A percentile compares a stretch with the other conserved stretches of the same genome.
Conservation (phyloP, 345 rosid species). For the Kandelia obovata region DNA sequence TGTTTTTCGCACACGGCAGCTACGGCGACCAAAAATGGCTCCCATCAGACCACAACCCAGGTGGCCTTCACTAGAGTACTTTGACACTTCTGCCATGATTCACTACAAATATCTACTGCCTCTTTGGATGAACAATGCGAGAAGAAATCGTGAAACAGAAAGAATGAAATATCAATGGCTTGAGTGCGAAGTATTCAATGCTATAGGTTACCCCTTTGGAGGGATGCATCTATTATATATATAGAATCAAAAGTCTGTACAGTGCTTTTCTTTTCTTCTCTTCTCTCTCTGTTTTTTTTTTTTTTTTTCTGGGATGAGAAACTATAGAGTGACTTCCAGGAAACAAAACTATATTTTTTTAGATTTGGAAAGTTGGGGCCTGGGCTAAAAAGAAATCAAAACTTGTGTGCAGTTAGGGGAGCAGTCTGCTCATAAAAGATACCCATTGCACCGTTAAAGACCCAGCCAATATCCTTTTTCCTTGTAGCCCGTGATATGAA, state of each 20-base stretch:
- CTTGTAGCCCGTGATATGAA: not conserved
- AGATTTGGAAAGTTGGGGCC: not conserved
- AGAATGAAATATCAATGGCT: slow-evolving; percentile 26
- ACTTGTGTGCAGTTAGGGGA: not conserved
- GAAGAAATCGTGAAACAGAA: slow-evolving; percentile 12
- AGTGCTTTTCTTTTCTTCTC: too few species aligned
- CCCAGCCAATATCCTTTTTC: not conserved
- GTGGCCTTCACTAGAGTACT: slow-evolving; percentile 25
- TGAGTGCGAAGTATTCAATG: slow-evolving; percentile 39
- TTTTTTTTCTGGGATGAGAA: not conserved
- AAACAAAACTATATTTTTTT: slow-evolving; percentile 38
- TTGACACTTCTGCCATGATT: slow-evolving; percentile 26
- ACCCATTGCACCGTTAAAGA: too few species aligned
- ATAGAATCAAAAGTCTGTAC: slow-evolving; percentile 22
- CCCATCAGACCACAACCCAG: slow-evolving; percentile 55
- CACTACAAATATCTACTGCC: not conserved
- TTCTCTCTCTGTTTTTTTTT: too few species aligned
- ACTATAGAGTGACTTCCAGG: slow-evolving; percentile 62
- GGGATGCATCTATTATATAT: slow-evolving; percentile 24
- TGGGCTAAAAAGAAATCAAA: not conserved
- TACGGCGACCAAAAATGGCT: slow-evolving; percentile 46
- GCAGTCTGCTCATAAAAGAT: slow-evolving; percentile 5
- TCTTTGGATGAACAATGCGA: not conserved
- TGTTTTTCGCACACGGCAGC: slow-evolving; percentile 35
- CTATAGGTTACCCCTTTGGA: slow-evolving; percentile 20